These are phyloP conservation scores for Cenchrus fungigraminus DNA, from an alignment of 176 grass and related monocot genomes.

Conservation along the genomic window DNA sequence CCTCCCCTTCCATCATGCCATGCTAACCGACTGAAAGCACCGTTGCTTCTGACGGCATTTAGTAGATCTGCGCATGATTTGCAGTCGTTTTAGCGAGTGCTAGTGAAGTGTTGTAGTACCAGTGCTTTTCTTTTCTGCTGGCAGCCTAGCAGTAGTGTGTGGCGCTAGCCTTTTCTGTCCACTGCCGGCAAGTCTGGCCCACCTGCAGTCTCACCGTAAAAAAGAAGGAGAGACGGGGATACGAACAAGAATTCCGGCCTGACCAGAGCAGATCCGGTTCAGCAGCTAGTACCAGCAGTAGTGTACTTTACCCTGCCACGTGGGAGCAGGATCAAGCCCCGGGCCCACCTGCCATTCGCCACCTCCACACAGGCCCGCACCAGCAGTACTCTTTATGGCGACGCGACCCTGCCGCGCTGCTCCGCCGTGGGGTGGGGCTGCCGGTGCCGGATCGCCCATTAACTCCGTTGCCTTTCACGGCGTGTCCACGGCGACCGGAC, in stretches of 20 bases:
- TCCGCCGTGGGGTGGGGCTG: not conserved
- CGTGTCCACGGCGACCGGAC: constrained; percentile 10
- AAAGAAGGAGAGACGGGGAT: not conserved
- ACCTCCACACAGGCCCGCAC: not conserved
- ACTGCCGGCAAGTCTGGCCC: not conserved
- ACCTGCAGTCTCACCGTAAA: not conserved
- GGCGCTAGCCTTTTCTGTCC: not conserved
- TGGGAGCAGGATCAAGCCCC: not conserved
- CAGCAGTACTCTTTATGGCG: constrained; percentile 17
- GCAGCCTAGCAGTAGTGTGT: not conserved
- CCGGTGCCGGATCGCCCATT: constrained; percentile 7
- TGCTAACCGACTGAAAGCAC: not conserved
- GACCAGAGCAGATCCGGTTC: constrained; percentile 35
- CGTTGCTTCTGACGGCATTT: no score
- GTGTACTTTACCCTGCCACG: constrained; percentile 38
- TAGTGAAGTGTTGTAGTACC: not conserved
- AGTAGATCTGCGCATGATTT: not conserved
- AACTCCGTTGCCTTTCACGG: constrained; percentile 20
- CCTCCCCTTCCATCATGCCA: not conserved
- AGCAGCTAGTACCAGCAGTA: not conserved
- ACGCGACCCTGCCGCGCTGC: constrained; percentile 22
- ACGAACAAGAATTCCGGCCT: not conserved
- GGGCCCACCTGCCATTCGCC: constrained; percentile 29
- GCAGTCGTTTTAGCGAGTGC: not conserved
- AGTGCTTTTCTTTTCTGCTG: not conserved